Percentiles rank a stretch among this genome's conserved stretches.
phyloP scores from a whole-genome alignment of 768 basidiomycete genomes.

The Xerocomus brunneocitrinus region DNA sequence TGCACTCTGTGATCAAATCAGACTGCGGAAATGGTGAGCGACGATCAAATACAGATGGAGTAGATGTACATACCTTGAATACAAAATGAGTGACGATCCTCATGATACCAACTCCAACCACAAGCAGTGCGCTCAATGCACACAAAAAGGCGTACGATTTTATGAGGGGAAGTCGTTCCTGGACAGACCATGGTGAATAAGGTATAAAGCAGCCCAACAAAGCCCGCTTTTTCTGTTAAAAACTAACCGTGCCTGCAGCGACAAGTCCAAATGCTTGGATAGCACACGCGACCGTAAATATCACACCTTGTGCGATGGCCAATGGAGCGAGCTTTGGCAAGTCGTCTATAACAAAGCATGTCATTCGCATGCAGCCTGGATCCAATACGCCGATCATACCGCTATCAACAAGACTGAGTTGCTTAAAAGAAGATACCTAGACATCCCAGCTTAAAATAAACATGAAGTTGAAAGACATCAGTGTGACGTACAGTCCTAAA shows the following conservation, averaged over 20 bases:
- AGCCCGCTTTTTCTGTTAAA: too few species aligned
- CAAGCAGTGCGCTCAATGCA: constrained; percentile 41
- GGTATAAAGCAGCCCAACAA: neutral
- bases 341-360: constrained; percentile 32
- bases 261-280: constrained; percentile 56
- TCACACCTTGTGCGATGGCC: constrained; percentile 54
- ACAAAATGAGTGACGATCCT: constrained; percentile 62
- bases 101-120: constrained; percentile 49
- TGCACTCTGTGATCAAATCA: constrained; percentile 56
- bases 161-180: constrained; percentile 55
- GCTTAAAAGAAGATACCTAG: constrained; percentile 62
- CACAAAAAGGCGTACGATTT: constrained; percentile 55
- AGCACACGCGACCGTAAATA: constrained; percentile 47
- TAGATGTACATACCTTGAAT: constrained; percentile 48
- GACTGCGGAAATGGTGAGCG: constrained; percentile 34
- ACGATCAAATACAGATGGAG: neutral
- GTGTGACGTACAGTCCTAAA: constrained; percentile 22
- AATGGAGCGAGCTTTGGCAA: constrained; percentile 46
- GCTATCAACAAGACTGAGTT: constrained; percentile 41
- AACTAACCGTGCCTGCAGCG: constrained; percentile 48
- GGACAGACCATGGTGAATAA: neutral
- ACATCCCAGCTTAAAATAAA: neutral
- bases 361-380: neutral
- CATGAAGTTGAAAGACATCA: neutral
- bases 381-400: constrained; percentile 36